phyloP scores from a whole-genome alignment of 2,329 filamentous ascomycete genomes.

The Curvularia spicifera region DNA sequence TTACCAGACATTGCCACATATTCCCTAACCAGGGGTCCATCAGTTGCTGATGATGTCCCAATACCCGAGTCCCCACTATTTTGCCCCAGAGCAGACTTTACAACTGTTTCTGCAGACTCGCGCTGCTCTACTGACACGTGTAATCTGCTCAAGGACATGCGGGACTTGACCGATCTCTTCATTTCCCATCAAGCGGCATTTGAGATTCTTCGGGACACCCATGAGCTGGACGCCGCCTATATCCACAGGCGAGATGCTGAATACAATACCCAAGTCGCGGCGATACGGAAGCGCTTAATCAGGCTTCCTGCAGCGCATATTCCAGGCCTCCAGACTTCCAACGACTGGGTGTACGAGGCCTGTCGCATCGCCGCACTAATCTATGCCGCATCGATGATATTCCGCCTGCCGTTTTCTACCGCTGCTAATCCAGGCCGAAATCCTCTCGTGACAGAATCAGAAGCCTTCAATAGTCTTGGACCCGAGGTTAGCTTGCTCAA shows the following conservation, averaged over 20 bases:
- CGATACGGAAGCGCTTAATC: slow-evolving; percentile 26
- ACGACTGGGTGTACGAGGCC: slow-evolving; percentile 45
- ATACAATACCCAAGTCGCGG: slow-evolving; percentile 23
- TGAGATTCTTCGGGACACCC: slow-evolving; percentile 8
- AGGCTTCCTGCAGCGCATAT: slow-evolving; percentile 33
- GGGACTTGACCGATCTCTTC: slow-evolving; percentile 41
- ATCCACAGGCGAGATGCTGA: slow-evolving; percentile 7
- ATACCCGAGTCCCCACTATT: slow-evolving; percentile 48
- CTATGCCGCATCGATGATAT: slow-evolving; percentile 39
- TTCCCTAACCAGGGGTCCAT: slow-evolving; percentile 11
- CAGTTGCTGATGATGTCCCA: slow-evolving; percentile 5
- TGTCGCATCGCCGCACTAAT: slow-evolving; percentile 45
- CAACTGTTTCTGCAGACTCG: slow-evolving; percentile 26
- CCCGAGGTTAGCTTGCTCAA: slow-evolving; percentile 10
- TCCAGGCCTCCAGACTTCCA: slow-evolving; percentile 25
- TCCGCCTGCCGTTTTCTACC: slow-evolving; percentile 36
- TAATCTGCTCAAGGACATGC: slow-evolving; percentile 41
- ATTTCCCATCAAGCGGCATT: slow-evolving; percentile 18
- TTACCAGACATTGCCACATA: slow-evolving; percentile 26
- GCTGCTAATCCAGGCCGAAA: slow-evolving; percentile 32
- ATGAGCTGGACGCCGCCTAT: slow-evolving; percentile 6
- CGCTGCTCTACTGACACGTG: slow-evolving; percentile 32
- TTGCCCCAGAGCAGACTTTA: slow-evolving; percentile 31
- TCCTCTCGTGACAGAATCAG: slow-evolving; percentile 14
- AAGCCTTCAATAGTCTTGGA: not conserved